These are phyloP conservation scores for Gaultheria prostrata DNA, from an alignment of 148 eudicot species.

Conservation along the genomic window DNA sequence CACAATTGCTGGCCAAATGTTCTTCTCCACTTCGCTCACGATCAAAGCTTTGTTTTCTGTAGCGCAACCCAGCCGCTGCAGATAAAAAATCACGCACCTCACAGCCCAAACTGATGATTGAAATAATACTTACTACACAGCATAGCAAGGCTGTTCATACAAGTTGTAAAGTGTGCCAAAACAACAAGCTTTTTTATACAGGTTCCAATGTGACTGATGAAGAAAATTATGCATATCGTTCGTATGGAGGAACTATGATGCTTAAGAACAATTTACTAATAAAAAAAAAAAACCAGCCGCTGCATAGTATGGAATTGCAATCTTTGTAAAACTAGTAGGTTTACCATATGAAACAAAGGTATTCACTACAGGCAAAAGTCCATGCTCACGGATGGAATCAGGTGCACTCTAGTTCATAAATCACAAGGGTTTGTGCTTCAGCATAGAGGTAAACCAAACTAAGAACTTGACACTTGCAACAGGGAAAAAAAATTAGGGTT, in stretches of 20 bases:
- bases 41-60: constrained; percentile 73
- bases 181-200: constrained; percentile 1
- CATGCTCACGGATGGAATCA: too few species aligned
- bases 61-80: constrained; percentile 78
- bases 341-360: too few species aligned
- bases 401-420: too few species aligned
- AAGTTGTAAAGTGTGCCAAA: neutral
- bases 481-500: too few species aligned
- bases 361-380: too few species aligned
- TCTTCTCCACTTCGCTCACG: constrained; percentile 83
- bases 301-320: too few species aligned
- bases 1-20: constrained; percentile 84
- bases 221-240: neutral
- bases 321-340: too few species aligned
- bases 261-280: neutral
- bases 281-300: too few species aligned
- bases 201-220: constrained; percentile 3
- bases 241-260: neutral
- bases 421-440: too few species aligned
- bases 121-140: neutral
- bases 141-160: neutral
- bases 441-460: too few species aligned
- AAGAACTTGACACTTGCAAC: too few species aligned
- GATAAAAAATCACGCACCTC: neutral
- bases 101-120: neutral